Conservation (phyloP, 352 stramenopile genomes). For the Elongisporangium undulatum region DNA sequence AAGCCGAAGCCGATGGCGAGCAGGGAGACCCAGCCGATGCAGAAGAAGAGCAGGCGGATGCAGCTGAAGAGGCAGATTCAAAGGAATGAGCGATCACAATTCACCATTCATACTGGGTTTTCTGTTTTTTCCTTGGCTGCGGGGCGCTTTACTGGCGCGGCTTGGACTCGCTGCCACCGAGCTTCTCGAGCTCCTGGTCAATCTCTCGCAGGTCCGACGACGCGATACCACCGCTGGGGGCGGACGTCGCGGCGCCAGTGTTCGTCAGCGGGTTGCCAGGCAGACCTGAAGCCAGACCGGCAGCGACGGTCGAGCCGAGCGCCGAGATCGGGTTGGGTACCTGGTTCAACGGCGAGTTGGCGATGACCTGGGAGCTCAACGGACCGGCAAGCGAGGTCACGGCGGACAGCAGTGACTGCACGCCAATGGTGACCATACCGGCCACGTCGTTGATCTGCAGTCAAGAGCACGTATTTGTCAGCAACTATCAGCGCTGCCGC, state of each 20-base stretch:
- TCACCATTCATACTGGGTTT: neutral
- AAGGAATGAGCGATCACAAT: neutral
- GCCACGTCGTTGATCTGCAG: constrained; percentile 64
- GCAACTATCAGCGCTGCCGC: neutral
- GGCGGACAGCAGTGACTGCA: constrained; percentile 75
- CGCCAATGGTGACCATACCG: constrained; percentile 71
- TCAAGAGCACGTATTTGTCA: neutral
- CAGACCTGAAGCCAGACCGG: constrained; percentile 42
- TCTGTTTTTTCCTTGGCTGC: constrained; percentile 1
- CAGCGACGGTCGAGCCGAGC: constrained; percentile 42
- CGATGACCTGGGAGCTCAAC: constrained; percentile 56
- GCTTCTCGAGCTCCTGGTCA: constrained; percentile 64
- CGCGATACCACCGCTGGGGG: neutral
- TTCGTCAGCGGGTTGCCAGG: constrained; percentile 28
- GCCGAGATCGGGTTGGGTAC: constrained; percentile 79
- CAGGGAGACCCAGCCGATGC: constrained; percentile 13
- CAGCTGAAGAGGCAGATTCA: constrained; percentile 7
- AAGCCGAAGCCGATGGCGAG: constrained; percentile 14
- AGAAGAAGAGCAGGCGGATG: constrained; percentile 18
- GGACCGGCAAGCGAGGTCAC: constrained; percentile 75
- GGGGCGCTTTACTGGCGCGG: constrained; percentile 7
- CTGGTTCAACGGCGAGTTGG: constrained; percentile 55
- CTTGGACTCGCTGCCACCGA: constrained; percentile 34
- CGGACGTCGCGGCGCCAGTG: neutral
- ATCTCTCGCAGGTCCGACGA: constrained; percentile 63